phyloP scores from a whole-genome alignment of 257 asterid species.

The Forsythia suspensa region DNA sequence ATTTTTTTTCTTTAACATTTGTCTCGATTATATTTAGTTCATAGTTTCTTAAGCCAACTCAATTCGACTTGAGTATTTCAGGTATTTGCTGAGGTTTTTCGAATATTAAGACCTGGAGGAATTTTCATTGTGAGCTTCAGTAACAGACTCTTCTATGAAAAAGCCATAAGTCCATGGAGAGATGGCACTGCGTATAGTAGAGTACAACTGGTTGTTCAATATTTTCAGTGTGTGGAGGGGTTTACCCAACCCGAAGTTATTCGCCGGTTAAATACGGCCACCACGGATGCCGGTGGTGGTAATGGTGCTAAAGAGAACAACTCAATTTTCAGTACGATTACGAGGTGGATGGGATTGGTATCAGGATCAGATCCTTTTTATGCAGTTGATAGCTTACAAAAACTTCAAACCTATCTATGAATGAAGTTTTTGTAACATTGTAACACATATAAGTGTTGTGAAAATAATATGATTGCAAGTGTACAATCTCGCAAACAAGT shows the following conservation, averaged over 20 bases:
- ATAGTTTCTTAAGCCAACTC: neutral
- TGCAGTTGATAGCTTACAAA: constrained; percentile 69
- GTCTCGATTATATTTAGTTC: neutral
- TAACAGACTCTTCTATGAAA: constrained; percentile 72
- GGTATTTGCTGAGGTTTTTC: constrained; percentile 67
- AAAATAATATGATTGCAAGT: too few relatives aligned
- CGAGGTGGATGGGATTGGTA: constrained; percentile 39
- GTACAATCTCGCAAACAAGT: too few relatives aligned
- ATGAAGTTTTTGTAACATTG: neutral
- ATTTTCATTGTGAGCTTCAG: constrained; percentile 77
- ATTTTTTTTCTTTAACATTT: too few relatives aligned
- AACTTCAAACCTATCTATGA: constrained; percentile 62
- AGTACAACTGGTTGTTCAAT: constrained; percentile 64
- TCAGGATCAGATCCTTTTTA: constrained; percentile 75
- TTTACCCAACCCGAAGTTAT: constrained; percentile 55
- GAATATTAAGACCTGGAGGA: constrained; percentile 74
- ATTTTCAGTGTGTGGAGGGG: constrained; percentile 76
- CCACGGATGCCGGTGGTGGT: neutral
- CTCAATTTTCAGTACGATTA: constrained; percentile 39
- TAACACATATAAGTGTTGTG: too few relatives aligned
- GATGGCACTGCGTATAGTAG: constrained; percentile 61
- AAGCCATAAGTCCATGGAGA: constrained; percentile 75
- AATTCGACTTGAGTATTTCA: constrained; percentile 6
- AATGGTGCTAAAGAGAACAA: constrained; percentile 14
- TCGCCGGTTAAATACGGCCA: constrained; percentile 26